phyloP scores from a whole-genome alignment of 1,284 basidiomycete species.

The Ceratorhiza oryzae-sativae region DNA sequence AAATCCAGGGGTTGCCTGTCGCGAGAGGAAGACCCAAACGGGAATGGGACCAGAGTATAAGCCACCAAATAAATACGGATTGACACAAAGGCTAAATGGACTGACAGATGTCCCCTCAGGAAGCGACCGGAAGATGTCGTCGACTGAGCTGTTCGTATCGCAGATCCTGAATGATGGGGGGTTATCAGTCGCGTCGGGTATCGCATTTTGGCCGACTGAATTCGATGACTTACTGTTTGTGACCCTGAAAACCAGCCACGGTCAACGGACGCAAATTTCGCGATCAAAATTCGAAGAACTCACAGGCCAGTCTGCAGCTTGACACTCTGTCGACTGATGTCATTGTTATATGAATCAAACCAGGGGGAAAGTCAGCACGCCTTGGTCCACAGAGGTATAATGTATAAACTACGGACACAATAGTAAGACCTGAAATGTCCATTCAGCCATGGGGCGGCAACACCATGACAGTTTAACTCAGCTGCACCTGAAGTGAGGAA shows the following conservation, averaged over 20 bases:
- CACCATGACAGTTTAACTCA: too few relatives aligned
- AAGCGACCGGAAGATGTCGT: conserved; percentile 2
- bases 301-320: conserved; percentile 29
- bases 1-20: not conserved
- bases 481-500: too few relatives aligned
- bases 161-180: conserved; percentile 1
- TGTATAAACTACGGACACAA: conserved; percentile 19
- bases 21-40: not conserved
- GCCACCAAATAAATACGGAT: not conserved
- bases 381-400: not conserved
- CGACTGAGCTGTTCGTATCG: conserved; percentile 16
- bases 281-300: not conserved
- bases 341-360: conserved; percentile 4
- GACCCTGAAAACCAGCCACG: not conserved
- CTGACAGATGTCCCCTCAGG: not conserved
- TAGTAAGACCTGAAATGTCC: conserved; percentile 24
- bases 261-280: not conserved
- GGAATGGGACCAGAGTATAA: not conserved
- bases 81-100: not conserved
- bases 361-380: conserved; percentile 14
- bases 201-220: not conserved
- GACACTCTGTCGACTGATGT: conserved; percentile 30
- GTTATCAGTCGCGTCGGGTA: not conserved
- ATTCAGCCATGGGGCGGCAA: not conserved
- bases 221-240: conserved; percentile 4